Conservation (phyloP, 208 protist species). For the Histomonas meleagridis region DNA sequence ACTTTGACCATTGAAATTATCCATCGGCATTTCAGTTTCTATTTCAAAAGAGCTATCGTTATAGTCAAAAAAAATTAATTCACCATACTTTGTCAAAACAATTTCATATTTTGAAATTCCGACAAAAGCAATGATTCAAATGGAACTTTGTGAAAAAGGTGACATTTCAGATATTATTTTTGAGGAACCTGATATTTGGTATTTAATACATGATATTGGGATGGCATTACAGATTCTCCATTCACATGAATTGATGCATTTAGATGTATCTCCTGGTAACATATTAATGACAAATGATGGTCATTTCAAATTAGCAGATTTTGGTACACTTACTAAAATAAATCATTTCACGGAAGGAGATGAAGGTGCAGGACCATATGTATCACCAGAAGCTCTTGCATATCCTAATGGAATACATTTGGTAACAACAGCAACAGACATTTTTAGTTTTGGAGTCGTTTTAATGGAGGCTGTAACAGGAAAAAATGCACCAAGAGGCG, state of each 20-base stretch:
- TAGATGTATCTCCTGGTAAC: conserved; percentile 22
- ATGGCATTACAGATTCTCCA: background rate
- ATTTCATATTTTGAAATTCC: background rate
- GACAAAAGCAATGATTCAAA: background rate
- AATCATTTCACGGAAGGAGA: background rate
- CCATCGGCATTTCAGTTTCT: too few relatives aligned
- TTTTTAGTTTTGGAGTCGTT: background rate
- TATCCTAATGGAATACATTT: background rate
- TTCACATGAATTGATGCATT: background rate
- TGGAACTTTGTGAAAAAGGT: background rate
- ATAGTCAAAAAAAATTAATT: too few relatives aligned
- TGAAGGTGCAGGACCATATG: conserved; percentile 8
- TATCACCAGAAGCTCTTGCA: conserved; percentile 11
- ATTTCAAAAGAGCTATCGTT: too few relatives aligned
- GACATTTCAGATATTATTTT: background rate
- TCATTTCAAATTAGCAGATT: conserved; percentile 22
- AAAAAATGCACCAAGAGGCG: background rate
- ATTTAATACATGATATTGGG: conserved; percentile 22
- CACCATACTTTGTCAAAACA: conserved; percentile 5
- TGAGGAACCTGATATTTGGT: background rate
- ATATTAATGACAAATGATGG: background rate
- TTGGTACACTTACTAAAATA: background rate
- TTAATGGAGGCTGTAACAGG: background rate
- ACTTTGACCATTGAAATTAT: too few relatives aligned
- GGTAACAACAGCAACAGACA: background rate